phyloP scores from a whole-genome alignment of 306 rosid genomes.

The Argentina anserina region DNA sequence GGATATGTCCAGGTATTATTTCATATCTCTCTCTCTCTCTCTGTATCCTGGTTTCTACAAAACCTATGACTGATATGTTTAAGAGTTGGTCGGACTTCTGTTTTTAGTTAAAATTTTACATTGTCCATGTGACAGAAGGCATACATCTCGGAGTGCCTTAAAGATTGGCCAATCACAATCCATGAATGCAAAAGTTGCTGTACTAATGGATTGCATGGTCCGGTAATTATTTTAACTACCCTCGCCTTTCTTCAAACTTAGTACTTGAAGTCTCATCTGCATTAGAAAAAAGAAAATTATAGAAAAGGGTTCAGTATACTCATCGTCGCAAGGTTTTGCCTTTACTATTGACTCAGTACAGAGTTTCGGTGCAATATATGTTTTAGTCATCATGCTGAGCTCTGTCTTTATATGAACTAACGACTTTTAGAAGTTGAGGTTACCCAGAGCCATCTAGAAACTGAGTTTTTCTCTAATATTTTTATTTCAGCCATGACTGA shows the following conservation, averaged over 20 bases:
- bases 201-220: conserved; percentile 52
- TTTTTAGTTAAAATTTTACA: not conserved
- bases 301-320: not conserved
- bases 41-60: not conserved
- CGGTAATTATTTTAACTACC: conserved; percentile 37
- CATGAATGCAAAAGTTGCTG: conserved; percentile 45
- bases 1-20: conserved; percentile 53
- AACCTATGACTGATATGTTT: not conserved
- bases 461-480: not conserved
- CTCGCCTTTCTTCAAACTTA: not conserved
- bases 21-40: conserved; percentile 1
- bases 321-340: not conserved
- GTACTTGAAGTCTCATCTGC: not conserved
- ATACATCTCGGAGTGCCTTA: conserved; percentile 38
- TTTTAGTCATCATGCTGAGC: not conserved
- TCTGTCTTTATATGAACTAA: not conserved
- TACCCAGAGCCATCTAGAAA: not conserved
- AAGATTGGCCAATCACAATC: conserved; percentile 41
- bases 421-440: not conserved
- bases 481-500: not conserved
- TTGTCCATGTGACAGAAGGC: conserved; percentile 59
- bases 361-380: not conserved
- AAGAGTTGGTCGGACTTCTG: not conserved
- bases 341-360: not conserved
- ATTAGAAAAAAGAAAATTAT: not conserved